These are phyloP conservation scores for Aspergillus persii DNA, from an alignment of 2,329 filamentous ascomycete species.

Conservation along the genomic window DNA sequence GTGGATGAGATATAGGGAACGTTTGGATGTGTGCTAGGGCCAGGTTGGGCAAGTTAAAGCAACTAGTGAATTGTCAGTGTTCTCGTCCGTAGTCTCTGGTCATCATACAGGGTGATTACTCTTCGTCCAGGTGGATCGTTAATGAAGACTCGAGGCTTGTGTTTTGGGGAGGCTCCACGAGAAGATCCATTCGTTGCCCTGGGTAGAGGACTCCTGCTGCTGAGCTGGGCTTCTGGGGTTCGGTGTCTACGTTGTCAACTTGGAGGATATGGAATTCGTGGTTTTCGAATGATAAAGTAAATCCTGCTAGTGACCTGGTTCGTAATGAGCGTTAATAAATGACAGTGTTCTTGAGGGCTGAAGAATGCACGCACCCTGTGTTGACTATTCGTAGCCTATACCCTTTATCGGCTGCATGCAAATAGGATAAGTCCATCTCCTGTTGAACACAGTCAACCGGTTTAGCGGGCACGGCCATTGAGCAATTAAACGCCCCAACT, in stretches of 20 bases:
- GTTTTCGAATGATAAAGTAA: constrained; percentile 35
- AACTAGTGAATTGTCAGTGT: constrained; percentile 20
- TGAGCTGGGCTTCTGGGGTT: constrained; percentile 12
- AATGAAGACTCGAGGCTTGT: constrained; percentile 21
- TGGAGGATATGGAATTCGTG: constrained; percentile 35
- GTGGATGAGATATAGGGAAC: constrained; percentile 28
- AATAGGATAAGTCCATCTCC: constrained; percentile 22
- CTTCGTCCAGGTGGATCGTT: constrained; percentile 36
- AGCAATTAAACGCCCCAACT: constrained; percentile 45
- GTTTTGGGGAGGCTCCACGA: constrained; percentile 23
- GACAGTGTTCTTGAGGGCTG: too few relatives aligned
- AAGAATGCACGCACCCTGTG: constrained; percentile 35
- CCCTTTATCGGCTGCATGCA: constrained; percentile 16
- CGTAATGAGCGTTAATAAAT: too few relatives aligned
- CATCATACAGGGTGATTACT: constrained; percentile 23
- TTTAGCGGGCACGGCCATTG: constrained; percentile 44
- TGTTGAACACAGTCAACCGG: constrained; percentile 45
- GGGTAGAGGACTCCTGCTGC: constrained; percentile 44
- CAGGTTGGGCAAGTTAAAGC: constrained; percentile 47
- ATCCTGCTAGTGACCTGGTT: constrained; percentile 38
- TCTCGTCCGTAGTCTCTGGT: neutral
- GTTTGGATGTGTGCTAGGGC: constrained; percentile 40
- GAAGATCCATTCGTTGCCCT: constrained; percentile 47
- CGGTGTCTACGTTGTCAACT: constrained; percentile 41
- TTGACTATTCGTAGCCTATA: constrained; percentile 45